A percentile compares a stretch with the other conserved stretches of the same genome.
These are phyloP conservation scores for Raphanus sativus DNA, from an alignment of 345 rosid species.

Conservation along the genomic window DNA sequence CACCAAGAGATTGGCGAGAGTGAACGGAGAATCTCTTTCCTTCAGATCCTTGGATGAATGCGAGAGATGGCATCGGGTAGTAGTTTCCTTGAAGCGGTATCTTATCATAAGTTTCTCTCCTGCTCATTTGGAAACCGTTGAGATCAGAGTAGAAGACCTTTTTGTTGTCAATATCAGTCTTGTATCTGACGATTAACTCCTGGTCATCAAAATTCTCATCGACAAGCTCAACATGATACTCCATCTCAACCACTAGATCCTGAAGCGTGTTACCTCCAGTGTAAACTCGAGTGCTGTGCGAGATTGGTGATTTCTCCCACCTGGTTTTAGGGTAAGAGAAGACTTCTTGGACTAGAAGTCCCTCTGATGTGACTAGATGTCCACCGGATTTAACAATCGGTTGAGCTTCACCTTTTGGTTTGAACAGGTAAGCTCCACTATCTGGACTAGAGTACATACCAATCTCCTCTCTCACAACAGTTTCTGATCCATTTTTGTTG, in stretches of 20 bases:
- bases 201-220: slow-evolving; percentile 64
- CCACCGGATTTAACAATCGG: slow-evolving; percentile 66
- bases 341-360: slow-evolving; percentile 81
- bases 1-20: slow-evolving; percentile 90
- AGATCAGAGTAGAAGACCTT: slow-evolving; percentile 82
- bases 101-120: slow-evolving; percentile 92
- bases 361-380: slow-evolving; percentile 63
- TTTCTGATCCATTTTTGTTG: slow-evolving; percentile 49
- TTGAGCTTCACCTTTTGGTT: slow-evolving; percentile 73
- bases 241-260: slow-evolving; percentile 71
- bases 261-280: slow-evolving; percentile 61
- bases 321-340: slow-evolving; percentile 74
- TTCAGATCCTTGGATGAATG: slow-evolving; percentile 83
- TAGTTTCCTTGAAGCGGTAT: slow-evolving; percentile 97
- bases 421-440: slow-evolving; percentile 93
- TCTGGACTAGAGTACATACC: slow-evolving; percentile 69
- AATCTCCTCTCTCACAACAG: slow-evolving; percentile 67
- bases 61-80: slow-evolving; percentile 96
- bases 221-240: slow-evolving; percentile 90
- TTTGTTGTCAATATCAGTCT: slow-evolving; percentile 66
- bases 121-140: slow-evolving; percentile 97
- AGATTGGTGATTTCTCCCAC: slow-evolving; percentile 69
- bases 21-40: slow-evolving; percentile 85
- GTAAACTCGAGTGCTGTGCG: slow-evolving; percentile 76
- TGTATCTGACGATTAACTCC: slow-evolving; percentile 86